Evolutionary conservation across 2,329 filamentous ascomycete genomes (phyloP).

Genomic region (Acephala macrosclerotiorum): DNA sequence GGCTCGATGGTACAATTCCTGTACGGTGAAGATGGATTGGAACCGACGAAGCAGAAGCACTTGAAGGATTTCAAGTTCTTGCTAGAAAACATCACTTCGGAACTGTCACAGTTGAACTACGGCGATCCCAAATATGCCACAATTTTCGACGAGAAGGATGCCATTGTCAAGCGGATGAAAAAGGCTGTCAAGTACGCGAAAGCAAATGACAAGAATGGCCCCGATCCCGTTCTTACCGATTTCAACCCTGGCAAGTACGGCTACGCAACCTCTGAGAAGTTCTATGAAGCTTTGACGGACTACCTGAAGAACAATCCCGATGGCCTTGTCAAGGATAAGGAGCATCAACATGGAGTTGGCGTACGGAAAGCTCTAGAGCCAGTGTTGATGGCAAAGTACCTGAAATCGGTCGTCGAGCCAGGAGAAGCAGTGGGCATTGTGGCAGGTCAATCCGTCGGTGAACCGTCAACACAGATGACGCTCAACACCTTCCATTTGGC

Average conservation of each 20-base stretch:
- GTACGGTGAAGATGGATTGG: slow-evolving; percentile 95
- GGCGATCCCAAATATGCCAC: slow-evolving; percentile 59
- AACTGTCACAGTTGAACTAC: slow-evolving; percentile 79
- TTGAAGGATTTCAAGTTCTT: slow-evolving; percentile 90
- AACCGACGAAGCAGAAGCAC: slow-evolving; percentile 94
- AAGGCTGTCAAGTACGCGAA: slow-evolving; percentile 77
- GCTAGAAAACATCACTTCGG: slow-evolving; percentile 82
- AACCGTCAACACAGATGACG: slow-evolving; percentile 99
- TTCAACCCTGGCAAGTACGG: slow-evolving; percentile 80
- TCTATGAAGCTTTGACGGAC: slow-evolving; percentile 74
- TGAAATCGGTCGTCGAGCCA: slow-evolving; percentile 89
- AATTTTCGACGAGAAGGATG: slow-evolving; percentile 69
- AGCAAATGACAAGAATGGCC: slow-evolving; percentile 56
- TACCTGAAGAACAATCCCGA: slow-evolving; percentile 83
- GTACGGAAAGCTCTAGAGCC: slow-evolving; percentile 63
- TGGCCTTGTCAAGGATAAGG: slow-evolving; percentile 61
- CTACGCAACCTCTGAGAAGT: slow-evolving; percentile 89
- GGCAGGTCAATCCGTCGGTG: slow-evolving; percentile 94
- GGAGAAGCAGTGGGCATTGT: slow-evolving; percentile 97
- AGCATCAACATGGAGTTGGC: slow-evolving; percentile 44
- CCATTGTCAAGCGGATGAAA: slow-evolving; percentile 76
- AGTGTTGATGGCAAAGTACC: slow-evolving; percentile 89
- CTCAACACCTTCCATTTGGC: slow-evolving; percentile 99
- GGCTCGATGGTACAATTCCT: slow-evolving; percentile 94
- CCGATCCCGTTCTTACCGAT: slow-evolving; percentile 75